Percentiles rank a stretch among this genome's conserved stretches.
Evolutionary conservation across 345 rosid species (phyloP).

Genomic region (Passiflora organensis): DNA sequence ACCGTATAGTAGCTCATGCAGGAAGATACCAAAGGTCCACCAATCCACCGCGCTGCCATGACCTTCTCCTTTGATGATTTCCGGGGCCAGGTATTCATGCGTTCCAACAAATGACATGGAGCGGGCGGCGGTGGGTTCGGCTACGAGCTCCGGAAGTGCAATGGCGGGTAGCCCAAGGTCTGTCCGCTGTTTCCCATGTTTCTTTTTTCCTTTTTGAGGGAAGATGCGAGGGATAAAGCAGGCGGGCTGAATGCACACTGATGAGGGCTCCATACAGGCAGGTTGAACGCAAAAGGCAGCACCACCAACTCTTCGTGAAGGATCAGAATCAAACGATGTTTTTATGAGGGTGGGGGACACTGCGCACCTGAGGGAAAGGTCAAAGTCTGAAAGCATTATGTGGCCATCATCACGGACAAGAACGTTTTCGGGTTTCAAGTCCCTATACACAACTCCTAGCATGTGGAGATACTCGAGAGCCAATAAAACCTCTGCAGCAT

Average conservation of each 20-base stretch:
- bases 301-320: slow-evolving; percentile 56
- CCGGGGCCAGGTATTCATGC: slow-evolving; percentile 96
- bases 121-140: slow-evolving; percentile 93
- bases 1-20: slow-evolving; percentile 81
- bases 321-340: slow-evolving; percentile 55
- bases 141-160: slow-evolving; percentile 80
- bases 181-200: slow-evolving; percentile 42
- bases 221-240: slow-evolving; percentile 84
- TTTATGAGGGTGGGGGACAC: slow-evolving; percentile 87
- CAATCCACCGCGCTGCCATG: slow-evolving; percentile 98
- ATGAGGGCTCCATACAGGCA: slow-evolving; percentile 88
- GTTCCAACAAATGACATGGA: slow-evolving; percentile 99
- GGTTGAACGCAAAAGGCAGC: slow-evolving; percentile 71
- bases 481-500: slow-evolving; percentile 90
- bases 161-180: slow-evolving; percentile 45
- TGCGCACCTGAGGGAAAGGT: slow-evolving; percentile 83
- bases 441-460: slow-evolving; percentile 98
- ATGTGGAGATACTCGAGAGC: slow-evolving; percentile 98
- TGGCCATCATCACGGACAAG: slow-evolving; percentile 98
- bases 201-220: slow-evolving; percentile 77
- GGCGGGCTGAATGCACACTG: slow-evolving; percentile 79
- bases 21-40: slow-evolving; percentile 98
- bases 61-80: slow-evolving; percentile 94
- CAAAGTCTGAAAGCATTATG: slow-evolving; percentile 98
- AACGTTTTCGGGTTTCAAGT: slow-evolving; percentile 95